A percentile compares a stretch with the other conserved stretches of the same genome.
Conservation (phyloP, 148 eudicot species). For the Diospyros lotus region DNA sequence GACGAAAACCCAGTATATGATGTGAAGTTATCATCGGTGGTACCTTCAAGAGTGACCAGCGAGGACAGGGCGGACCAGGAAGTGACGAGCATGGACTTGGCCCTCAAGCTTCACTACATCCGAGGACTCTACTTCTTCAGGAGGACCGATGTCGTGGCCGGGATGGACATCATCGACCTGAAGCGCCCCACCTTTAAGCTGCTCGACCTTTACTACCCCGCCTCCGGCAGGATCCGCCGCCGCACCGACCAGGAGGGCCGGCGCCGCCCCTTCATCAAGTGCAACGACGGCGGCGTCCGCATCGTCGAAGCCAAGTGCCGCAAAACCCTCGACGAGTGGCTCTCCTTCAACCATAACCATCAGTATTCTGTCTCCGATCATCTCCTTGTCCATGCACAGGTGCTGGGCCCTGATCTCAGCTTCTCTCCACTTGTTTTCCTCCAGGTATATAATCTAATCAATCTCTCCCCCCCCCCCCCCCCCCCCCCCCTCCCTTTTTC, state of each 20-base stretch:
- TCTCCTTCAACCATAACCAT: slow-evolving; percentile 11
- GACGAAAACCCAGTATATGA: slow-evolving; percentile 19
- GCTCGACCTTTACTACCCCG: slow-evolving; percentile 27
- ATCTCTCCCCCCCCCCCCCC: neutral
- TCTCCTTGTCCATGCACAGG: slow-evolving; percentile 34
- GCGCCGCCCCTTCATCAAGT: slow-evolving; percentile 46
- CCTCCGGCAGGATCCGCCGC: slow-evolving; percentile 57
- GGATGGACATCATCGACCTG: slow-evolving; percentile 17
- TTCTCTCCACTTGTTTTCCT: slow-evolving; percentile 57
- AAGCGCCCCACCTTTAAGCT: slow-evolving; percentile 35
- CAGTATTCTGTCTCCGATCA: slow-evolving; percentile 21
- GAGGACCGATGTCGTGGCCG: slow-evolving; percentile 17
- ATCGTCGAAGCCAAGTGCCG: slow-evolving; percentile 43
- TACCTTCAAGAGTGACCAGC: slow-evolving; percentile 42
- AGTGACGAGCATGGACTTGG: slow-evolving; percentile 43
- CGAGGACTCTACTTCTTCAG: slow-evolving; percentile 50
- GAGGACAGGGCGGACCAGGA: slow-evolving; percentile 31
- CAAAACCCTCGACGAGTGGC: slow-evolving; percentile 49
- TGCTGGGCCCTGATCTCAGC: slow-evolving; percentile 51
- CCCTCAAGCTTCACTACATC: slow-evolving; percentile 61
- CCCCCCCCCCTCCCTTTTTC: neutral
- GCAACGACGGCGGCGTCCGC: slow-evolving; percentile 62
- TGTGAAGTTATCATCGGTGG: slow-evolving; percentile 48
- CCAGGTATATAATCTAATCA: slow-evolving; percentile 37
- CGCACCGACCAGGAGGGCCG: slow-evolving; percentile 4